These are phyloP conservation scores for Thecaphora frezii DNA, from an alignment of 1,284 basidiomycete genomes.

Conservation along the genomic window DNA sequence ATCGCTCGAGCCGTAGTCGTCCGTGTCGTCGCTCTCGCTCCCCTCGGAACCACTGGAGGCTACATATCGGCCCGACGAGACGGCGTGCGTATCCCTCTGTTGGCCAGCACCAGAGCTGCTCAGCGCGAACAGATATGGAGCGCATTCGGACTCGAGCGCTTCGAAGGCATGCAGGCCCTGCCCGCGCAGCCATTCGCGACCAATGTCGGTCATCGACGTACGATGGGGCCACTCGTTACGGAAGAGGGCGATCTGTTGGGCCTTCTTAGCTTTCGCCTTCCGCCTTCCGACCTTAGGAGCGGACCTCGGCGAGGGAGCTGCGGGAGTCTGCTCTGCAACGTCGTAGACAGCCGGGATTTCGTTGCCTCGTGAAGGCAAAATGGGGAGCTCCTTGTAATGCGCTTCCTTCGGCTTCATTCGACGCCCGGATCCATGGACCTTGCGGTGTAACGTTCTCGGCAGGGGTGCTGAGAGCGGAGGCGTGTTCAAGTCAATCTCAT, in stretches of 20 bases:
- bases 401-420: too few relatives aligned
- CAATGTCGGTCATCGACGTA: constrained; percentile 20
- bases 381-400: too few relatives aligned
- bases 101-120: not conserved
- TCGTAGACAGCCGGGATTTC: too few relatives aligned
- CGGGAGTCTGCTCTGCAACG: not conserved
- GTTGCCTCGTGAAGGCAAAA: too few relatives aligned
- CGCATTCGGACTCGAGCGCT: constrained; percentile 2
- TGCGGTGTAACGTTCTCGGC: too few relatives aligned
- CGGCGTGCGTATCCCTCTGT: not conserved
- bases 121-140: constrained; percentile 1
- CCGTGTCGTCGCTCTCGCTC: constrained; percentile 17
- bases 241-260: not conserved
- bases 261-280: not conserved
- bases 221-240: constrained; percentile 7
- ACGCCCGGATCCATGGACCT: too few relatives aligned
- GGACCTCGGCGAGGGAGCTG: not conserved
- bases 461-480: too few relatives aligned
- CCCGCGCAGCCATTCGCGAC: constrained; percentile 6
- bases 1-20: constrained; percentile 50
- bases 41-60: constrained; percentile 3
- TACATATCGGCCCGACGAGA: not conserved
- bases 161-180: not conserved
- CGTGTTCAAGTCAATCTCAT: too few relatives aligned
- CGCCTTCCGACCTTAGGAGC: not conserved